These are phyloP conservation scores for Agarophyton chilense DNA, from an alignment of 23 red algal species.

Conservation along the genomic window DNA sequence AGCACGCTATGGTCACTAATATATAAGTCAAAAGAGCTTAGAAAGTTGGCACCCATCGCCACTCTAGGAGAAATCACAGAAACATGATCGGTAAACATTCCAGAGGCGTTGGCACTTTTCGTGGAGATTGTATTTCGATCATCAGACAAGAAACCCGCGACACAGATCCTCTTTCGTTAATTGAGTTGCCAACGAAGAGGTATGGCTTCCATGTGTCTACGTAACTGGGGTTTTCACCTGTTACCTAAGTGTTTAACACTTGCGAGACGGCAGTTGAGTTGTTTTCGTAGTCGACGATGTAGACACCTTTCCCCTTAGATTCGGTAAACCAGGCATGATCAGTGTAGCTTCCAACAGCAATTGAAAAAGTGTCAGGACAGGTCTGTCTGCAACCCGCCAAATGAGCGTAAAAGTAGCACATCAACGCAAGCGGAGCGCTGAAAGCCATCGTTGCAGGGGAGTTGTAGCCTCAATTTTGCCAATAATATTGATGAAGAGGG, in stretches of 20 bases:
- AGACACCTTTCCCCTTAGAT: constrained; percentile 10
- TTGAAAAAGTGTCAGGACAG: neutral
- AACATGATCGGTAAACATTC: constrained; percentile 11
- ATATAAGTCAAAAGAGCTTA: constrained; percentile 18
- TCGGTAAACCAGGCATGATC: constrained; percentile 15
- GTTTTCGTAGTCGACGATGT: constrained; percentile 11
- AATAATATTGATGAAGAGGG: no score
- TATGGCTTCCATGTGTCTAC: constrained; percentile 31
- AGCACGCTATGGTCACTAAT: constrained; percentile 29
- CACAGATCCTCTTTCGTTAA: constrained; percentile 5
- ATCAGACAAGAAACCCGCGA: constrained; percentile 1
- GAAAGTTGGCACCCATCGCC: constrained; percentile 22
- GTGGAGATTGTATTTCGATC: neutral
- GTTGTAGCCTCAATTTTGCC: no score
- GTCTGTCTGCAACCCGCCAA: neutral
- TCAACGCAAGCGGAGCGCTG: neutral
- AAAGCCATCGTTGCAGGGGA: neutral
- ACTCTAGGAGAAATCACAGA: constrained; percentile 17
- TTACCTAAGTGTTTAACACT: constrained; percentile 16
- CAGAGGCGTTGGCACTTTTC: neutral
- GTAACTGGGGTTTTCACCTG: constrained; percentile 54
- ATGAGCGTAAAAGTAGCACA: constrained; percentile 10
- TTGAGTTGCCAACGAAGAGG: constrained; percentile 17
- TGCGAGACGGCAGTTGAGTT: neutral
- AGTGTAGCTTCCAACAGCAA: constrained; percentile 17